Conservation (phyloP, 306 rosid species). For the Medicago ruthenica region DNA sequence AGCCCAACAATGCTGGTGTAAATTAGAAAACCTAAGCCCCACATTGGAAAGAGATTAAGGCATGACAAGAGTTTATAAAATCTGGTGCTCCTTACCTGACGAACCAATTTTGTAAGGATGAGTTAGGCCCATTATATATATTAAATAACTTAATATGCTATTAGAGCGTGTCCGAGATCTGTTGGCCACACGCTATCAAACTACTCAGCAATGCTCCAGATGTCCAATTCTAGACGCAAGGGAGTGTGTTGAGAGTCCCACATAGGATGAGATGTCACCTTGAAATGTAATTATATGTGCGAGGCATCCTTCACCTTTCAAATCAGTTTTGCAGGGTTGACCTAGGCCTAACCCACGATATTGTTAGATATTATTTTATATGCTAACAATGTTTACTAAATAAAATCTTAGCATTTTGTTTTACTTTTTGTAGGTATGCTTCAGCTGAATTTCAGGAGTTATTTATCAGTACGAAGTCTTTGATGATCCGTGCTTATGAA, state of each 20-base stretch:
- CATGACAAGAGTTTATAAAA: neutral
- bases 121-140: neutral
- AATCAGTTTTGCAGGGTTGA: neutral
- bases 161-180: neutral
- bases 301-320: neutral
- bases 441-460: slow-evolving; percentile 55
- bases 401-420: slow-evolving; percentile 33
- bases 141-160: neutral
- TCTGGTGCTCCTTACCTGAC: neutral
- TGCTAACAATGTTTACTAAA: neutral
- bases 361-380: neutral
- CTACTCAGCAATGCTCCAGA: neutral
- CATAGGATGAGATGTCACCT: neutral
- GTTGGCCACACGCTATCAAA: neutral
- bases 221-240: neutral
- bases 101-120: neutral
- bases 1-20: neutral
- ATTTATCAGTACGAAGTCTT: slow-evolving; percentile 55
- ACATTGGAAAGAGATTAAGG: neutral
- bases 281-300: neutral
- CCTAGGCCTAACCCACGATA: neutral
- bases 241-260: neutral
- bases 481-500: slow-evolving; percentile 52
- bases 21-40: neutral
- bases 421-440: slow-evolving; percentile 59